A percentile compares a stretch with the other conserved stretches of the same genome.
Conservation (phyloP, 2,329 filamentous ascomycete genomes). For the Colletotrichum melonis region DNA sequence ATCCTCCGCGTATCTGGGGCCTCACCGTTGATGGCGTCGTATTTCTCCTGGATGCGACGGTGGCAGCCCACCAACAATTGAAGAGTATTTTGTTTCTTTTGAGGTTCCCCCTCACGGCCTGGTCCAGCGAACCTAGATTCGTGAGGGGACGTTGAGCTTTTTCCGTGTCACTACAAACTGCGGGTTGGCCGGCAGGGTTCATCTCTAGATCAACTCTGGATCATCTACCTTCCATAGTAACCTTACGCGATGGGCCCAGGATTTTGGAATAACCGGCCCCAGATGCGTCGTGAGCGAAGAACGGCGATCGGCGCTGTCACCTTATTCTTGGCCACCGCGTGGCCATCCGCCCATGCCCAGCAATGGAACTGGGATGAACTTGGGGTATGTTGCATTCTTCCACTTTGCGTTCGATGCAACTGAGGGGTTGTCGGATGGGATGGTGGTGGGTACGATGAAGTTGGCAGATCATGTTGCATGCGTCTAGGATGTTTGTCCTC, state of each 20-base stretch:
- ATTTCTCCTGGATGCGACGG: conserved; percentile 15
- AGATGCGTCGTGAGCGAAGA: conserved; percentile 3
- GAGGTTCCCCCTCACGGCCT: conserved; percentile 8
- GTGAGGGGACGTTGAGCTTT: background rate
- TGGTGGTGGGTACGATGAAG: background rate
- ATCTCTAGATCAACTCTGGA: background rate
- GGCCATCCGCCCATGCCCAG: background rate
- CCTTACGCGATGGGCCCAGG: background rate
- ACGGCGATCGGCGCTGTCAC: background rate
- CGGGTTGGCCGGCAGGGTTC: background rate
- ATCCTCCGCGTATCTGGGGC: conserved; percentile 20
- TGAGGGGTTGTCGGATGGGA: background rate
- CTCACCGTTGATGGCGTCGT: conserved; percentile 9
- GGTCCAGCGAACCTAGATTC: background rate
- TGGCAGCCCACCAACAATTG: conserved; percentile 22
- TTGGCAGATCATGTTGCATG: background rate
- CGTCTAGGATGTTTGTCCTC: background rate
- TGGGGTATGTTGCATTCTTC: conserved; percentile 30
- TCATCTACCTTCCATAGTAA: too few species aligned
- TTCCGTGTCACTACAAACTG: background rate
- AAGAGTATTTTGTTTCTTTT: background rate
- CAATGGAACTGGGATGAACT: conserved; percentile 20
- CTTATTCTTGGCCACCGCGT: conserved; percentile 1
- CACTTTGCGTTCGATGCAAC: background rate
- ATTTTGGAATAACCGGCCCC: background rate